These are phyloP conservation scores for Hymenoscyphus linearis DNA, from an alignment of 2,329 filamentous ascomycete genomes.

Conservation along the genomic window DNA sequence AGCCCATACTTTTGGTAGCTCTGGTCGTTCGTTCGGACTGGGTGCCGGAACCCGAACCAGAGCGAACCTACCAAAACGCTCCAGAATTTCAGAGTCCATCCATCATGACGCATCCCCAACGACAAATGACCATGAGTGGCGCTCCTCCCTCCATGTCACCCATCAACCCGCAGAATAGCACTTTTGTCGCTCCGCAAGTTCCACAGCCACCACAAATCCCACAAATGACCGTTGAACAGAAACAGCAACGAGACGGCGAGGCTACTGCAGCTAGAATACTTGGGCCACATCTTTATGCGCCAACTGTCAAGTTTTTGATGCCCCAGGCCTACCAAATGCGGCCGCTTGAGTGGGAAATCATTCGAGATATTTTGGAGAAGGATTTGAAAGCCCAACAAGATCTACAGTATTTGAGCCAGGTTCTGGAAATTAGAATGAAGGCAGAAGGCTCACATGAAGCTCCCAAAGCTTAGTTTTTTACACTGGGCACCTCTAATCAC, in stretches of 20 bases:
- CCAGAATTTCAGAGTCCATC: slow-evolving; percentile 31
- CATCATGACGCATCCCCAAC: slow-evolving; percentile 34
- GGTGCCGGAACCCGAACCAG: slow-evolving; percentile 9
- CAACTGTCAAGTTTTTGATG: slow-evolving; percentile 64
- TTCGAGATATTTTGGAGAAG: slow-evolving; percentile 45
- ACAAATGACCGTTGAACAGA: slow-evolving; percentile 36
- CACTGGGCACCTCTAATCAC: background rate
- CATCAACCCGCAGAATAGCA: slow-evolving; percentile 38
- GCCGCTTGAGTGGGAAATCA: slow-evolving; percentile 67
- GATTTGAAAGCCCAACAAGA: slow-evolving; percentile 28
- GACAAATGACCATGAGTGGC: slow-evolving; percentile 45
- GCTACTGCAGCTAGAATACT: slow-evolving; percentile 57
- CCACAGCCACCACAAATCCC: slow-evolving; percentile 30
- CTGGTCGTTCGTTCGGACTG: slow-evolving; percentile 71
- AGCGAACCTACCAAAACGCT: slow-evolving; percentile 19
- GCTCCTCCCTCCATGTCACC: slow-evolving; percentile 48
- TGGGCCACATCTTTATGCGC: slow-evolving; percentile 53
- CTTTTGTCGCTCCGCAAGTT: slow-evolving; percentile 19
- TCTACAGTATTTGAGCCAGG: slow-evolving; percentile 48
- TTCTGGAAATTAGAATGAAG: slow-evolving; percentile 40
- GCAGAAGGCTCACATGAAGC: slow-evolving; percentile 5
- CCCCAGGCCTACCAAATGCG: slow-evolving; percentile 64
- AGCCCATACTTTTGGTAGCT: slow-evolving; percentile 75
- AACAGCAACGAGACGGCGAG: slow-evolving; percentile 46
- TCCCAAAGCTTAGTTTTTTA: background rate